Percentiles rank a stretch among this genome's conserved stretches.
These are phyloP conservation scores for Phaeosphaeriaceae sp. DNA, from an alignment of 2,329 filamentous ascomycete species.

Conservation along the genomic window DNA sequence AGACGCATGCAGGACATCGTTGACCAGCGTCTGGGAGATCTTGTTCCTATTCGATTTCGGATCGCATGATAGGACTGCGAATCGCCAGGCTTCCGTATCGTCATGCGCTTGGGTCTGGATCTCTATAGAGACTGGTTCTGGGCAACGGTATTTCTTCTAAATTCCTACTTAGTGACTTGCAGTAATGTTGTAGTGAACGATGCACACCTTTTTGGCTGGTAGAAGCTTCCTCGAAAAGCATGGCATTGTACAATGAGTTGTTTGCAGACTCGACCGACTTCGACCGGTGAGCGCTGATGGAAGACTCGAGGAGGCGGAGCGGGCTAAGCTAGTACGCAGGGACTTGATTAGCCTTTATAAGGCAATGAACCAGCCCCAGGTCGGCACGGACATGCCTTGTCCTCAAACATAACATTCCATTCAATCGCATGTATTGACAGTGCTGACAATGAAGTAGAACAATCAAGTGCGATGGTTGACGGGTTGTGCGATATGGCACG, in stretches of 20 bases:
- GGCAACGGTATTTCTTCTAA: too few relatives aligned
- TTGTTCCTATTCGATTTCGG: not conserved
- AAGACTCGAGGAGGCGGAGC: too few relatives aligned
- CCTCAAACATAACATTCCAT: too few relatives aligned
- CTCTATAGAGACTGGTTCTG: not conserved
- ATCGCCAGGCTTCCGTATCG: slow-evolving; percentile 1
- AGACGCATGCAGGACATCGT: not conserved
- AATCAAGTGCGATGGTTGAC: too few relatives aligned
- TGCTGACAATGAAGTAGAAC: too few relatives aligned
- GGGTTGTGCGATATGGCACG: not conserved
- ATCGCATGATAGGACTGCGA: slow-evolving; percentile 7
- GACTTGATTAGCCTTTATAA: not conserved
- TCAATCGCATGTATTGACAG: too few relatives aligned
- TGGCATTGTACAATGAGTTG: not conserved
- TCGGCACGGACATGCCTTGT: too few relatives aligned
- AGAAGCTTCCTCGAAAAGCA: not conserved
- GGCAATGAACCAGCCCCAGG: too few relatives aligned
- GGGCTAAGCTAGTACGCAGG: not conserved
- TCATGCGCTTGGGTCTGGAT: not conserved
- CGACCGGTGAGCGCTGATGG: too few relatives aligned
- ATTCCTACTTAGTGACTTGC: too few relatives aligned
- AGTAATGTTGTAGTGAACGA: not conserved
- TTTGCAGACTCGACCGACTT: not conserved
- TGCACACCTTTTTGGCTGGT: not conserved
- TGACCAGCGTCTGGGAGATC: slow-evolving; percentile 4